phyloP scores from a whole-genome alignment of 2,329 filamentous ascomycete species.

The Xylaria sp. region DNA sequence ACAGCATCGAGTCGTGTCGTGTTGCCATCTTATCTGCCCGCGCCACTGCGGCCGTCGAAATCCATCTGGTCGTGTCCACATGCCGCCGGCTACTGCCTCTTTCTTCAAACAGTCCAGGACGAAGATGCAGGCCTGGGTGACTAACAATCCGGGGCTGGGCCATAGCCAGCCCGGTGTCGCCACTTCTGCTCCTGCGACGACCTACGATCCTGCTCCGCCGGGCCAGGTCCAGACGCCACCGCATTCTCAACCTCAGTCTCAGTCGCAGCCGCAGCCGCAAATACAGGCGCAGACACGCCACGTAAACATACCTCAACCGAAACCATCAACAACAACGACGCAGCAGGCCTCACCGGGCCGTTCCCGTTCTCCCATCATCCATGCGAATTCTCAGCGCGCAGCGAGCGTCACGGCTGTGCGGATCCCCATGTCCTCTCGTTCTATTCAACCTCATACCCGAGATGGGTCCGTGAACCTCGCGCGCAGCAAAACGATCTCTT shows the following conservation, averaged over 20 bases:
- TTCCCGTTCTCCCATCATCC: conserved; percentile 48
- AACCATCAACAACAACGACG: conserved; percentile 31
- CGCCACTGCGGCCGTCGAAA: conserved; percentile 32
- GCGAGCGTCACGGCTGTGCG: conserved; percentile 41
- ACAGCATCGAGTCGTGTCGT: conserved; percentile 34
- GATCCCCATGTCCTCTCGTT: conserved; percentile 40
- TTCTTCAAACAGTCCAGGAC: conserved; percentile 50
- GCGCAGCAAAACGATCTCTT: conserved; percentile 41
- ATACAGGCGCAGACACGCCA: conserved; percentile 23
- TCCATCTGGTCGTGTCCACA: conserved; percentile 37
- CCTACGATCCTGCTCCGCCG: conserved; percentile 35
- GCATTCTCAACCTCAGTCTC: conserved; percentile 33
- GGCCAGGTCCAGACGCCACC: conserved; percentile 24
- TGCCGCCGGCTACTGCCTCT: conserved; percentile 46
- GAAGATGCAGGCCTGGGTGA: conserved; percentile 52
- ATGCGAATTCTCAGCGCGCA: conserved; percentile 46
- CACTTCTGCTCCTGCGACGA: conserved; percentile 42
- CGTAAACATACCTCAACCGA: conserved; percentile 34
- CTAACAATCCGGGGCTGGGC: conserved; percentile 44
- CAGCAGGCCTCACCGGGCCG: conserved; percentile 45
- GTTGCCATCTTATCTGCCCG: conserved; percentile 30
- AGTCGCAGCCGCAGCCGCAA: conserved; percentile 3
- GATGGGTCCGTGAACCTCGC: conserved; percentile 43
- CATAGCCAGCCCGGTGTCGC: conserved; percentile 44
- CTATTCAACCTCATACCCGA: conserved; percentile 40